Conservation (phyloP, 148 eudicot species). For the Camellia lanceoleosa region DNA sequence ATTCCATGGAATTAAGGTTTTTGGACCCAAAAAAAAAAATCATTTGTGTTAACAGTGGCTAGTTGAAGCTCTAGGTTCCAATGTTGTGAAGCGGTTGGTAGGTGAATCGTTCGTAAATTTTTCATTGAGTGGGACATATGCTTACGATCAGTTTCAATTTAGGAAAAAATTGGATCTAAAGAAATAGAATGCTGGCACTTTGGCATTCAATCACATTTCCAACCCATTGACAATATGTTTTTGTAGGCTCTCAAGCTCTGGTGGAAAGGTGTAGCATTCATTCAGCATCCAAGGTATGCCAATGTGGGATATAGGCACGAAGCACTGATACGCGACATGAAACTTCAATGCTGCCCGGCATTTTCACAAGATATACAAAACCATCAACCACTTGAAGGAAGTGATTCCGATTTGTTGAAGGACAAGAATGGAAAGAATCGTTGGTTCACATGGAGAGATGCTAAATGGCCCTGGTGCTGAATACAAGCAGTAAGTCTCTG, state of each 20-base stretch:
- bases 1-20: neutral
- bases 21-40: too few species aligned
- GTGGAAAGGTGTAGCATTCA: slow-evolving; percentile 76
- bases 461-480: slow-evolving; percentile 86
- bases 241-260: slow-evolving; percentile 80
- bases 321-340: slow-evolving; percentile 49
- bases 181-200: neutral
- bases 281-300: slow-evolving; percentile 78
- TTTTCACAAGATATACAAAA: slow-evolving; percentile 10
- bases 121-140: neutral
- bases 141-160: too few species aligned
- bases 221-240: neutral
- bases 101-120: neutral
- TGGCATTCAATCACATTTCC: neutral
- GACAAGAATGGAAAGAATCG: slow-evolving; percentile 20
- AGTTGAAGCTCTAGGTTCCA: neutral
- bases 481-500: slow-evolving; percentile 18
- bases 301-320: slow-evolving; percentile 62
- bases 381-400: slow-evolving; percentile 18
- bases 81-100: neutral
- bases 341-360: slow-evolving; percentile 33
- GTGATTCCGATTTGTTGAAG: slow-evolving; percentile 14
- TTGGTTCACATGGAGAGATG: slow-evolving; percentile 72
- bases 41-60: too few species aligned
- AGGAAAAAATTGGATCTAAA: neutral